Evolutionary conservation across 176 grass and related monocot species (phyloP), one percentile per base, ranked within the genome.

Genomic region (Cymbopogon citratus): DNA sequence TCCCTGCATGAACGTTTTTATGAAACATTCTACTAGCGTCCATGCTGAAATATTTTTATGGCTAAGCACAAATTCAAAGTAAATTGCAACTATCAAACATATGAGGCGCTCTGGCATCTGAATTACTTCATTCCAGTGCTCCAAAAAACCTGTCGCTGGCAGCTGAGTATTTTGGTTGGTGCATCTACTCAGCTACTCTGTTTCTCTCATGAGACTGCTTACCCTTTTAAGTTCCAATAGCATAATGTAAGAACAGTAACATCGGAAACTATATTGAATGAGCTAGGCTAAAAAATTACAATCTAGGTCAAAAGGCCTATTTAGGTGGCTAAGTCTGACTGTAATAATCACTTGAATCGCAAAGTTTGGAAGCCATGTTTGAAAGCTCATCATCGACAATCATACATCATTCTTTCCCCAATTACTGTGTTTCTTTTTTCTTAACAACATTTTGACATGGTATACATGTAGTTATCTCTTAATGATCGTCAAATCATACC

Each of bases 291-390:
- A 18, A 35, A 76, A 72, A 71, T n/a, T 56, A 10, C 21, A 56
- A 10, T n/a, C 52, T 56, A 56, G 71, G 71, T 76, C 71, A 77
- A 81, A 81, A 85, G 59, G 82, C 19, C 71, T 64, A 89, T 14
- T 44, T 46, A 13, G 7, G 56, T 89, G 71, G 77, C 63, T 64
- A 85, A 63, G 29, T 71, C 35, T 85, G 25, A 66, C 61, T 66
- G 33, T 59, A 72, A 85, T 80, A n/a, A 75, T 84, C 11, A 72
- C 14, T 21, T 25, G 51, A n/a, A 85, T 54, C 59, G 18, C 28
- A 38, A 81, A 59, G 43, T 11, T 19, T 74, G 15, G 12, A 57
- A 60, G 11, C 12, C 66, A 69, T 68, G 54, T 70, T 66, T 75
- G 29, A 69, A 89, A 56, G 56, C 39, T 9, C 21, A 7, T 1